Base-by-base conservation (phyloP, 2,329 filamentous ascomycete genomes). In the Fusarium pininemorale region DNA sequence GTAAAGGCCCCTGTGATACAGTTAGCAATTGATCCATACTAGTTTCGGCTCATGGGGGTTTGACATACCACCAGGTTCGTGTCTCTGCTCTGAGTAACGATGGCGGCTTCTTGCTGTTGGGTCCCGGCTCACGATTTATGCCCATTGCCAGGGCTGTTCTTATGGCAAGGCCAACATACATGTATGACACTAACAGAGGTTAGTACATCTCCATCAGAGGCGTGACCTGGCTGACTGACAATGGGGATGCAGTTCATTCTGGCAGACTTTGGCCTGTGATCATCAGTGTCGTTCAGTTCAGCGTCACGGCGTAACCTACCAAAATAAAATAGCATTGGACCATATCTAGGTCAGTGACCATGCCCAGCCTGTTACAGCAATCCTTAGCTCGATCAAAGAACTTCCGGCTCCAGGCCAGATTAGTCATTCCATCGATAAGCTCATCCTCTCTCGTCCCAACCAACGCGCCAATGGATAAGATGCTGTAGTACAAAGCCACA, bases 391-490 rank as follows among this genome's bases (percentile, higher is more conserved):
- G 15, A 14, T 56, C 8, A 12, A 56, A 56, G 22, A 56, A 56
- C 53, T 56, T 56, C 1, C 53, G 53, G 5, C 53, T 42, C 53
- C 53, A 56, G 2, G 53, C 37, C 6, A 56, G 9, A 8, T 56
- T 56, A 0, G 53, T 42, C 26, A 20, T 42, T 20, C 53, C 53
- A 42, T 56, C 53, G 0, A 56, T 30, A 0, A 30, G 53, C 12
- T 56, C 53, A 0, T 56, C 53, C 12, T 56, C 53, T 5, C 53
- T 18, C 5, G 53, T 56, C 0, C 53, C 53, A 24, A 56, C 53
- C 0, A 56, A 0, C 0, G 53, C 53, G 0, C 53, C 53, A 0
- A 56, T 56, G 0, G 53, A 56, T 0, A 56, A 1, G 26, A 56
- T 56, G 16, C 53, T 44, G 3, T 56, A 56, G 15, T 56, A 56